These are phyloP conservation scores for Telfairia occidentalis DNA, from an alignment of 331 rosid species.

Conservation along the genomic window DNA sequence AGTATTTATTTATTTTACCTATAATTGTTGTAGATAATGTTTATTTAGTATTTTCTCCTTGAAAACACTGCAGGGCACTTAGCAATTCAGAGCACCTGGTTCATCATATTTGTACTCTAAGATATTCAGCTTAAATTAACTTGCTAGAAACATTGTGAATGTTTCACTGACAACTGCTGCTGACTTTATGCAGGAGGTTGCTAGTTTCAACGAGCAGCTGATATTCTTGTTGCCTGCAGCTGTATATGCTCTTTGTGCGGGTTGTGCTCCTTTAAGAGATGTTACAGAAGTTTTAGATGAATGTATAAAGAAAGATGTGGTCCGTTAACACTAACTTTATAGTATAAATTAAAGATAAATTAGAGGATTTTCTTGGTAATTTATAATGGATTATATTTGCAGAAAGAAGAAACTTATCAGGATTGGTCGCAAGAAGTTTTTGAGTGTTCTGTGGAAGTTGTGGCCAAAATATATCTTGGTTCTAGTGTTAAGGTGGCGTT, in stretches of 20 bases:
- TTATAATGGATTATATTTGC: conserved; percentile 24
- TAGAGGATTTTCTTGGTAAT: conserved; percentile 6
- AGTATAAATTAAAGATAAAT: not conserved
- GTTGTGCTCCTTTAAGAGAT: conserved; percentile 45
- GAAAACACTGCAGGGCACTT: too few relatives aligned
- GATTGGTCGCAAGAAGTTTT: conserved; percentile 34
- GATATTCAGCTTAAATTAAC: not conserved
- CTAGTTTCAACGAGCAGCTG: conserved; percentile 37
- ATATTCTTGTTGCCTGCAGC: conserved; percentile 62
- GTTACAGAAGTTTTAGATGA: conserved; percentile 30
- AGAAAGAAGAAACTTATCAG: conserved; percentile 55
- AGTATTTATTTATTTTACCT: too few relatives aligned
- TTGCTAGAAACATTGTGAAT: not conserved
- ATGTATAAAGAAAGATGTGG: conserved; percentile 35
- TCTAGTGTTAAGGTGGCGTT: conserved; percentile 45
- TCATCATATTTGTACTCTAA: not conserved
- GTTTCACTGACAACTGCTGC: not conserved
- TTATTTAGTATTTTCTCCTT: too few relatives aligned
- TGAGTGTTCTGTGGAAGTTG: conserved; percentile 71
- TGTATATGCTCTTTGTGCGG: conserved; percentile 68
- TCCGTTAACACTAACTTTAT: conserved; percentile 4
- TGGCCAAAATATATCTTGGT: conserved; percentile 40
- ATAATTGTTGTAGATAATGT: too few relatives aligned
- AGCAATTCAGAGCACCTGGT: too few relatives aligned
- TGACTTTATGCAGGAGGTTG: conserved; percentile 39